A percentile compares a stretch with the other conserved stretches of the same genome.
These are phyloP conservation scores for Sclerotinia trifoliorum DNA, from an alignment of 2,329 filamentous ascomycete species.

Conservation along the genomic window DNA sequence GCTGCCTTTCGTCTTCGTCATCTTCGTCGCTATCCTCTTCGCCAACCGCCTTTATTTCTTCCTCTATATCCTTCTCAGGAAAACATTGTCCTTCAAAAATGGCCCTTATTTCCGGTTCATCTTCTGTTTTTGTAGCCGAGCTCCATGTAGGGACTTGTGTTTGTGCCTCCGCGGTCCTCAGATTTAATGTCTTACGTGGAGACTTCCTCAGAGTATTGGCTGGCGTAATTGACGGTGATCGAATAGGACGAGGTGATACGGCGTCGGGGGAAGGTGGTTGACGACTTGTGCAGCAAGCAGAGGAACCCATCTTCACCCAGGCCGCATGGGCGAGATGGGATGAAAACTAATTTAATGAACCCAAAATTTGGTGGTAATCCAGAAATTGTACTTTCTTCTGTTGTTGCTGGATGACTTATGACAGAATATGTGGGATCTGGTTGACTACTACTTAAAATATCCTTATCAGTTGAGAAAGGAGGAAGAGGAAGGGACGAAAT, in stretches of 20 bases:
- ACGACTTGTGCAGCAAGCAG: conserved; percentile 35
- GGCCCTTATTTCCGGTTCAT: conserved; percentile 31
- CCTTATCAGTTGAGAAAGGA: neutral
- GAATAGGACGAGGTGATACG: conserved; percentile 31
- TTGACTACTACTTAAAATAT: neutral
- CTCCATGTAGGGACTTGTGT: conserved; percentile 25
- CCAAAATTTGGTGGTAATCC: conserved; percentile 4
- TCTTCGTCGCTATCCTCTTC: conserved; percentile 32
- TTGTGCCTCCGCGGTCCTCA: neutral
- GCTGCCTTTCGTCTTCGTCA: conserved; percentile 44
- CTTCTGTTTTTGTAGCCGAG: conserved; percentile 24
- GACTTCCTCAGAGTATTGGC: conserved; percentile 19
- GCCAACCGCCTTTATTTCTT: conserved; percentile 44
- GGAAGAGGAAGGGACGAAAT: neutral
- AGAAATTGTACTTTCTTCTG: neutral
- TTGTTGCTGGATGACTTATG: neutral
- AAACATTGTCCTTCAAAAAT: conserved; percentile 34
- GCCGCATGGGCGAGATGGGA: conserved; percentile 6
- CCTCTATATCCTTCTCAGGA: conserved; percentile 27
- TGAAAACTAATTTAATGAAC: neutral
- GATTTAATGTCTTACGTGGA: conserved; percentile 25
- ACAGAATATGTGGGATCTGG: neutral
- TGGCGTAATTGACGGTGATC: conserved; percentile 19
- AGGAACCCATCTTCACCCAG: conserved; percentile 16
- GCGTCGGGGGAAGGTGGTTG: conserved; percentile 38